A percentile compares a stretch with the other conserved stretches of the same genome.
Conservation (phyloP, 2,329 filamentous ascomycete species). For the Phyllosticta citribraziliensis region DNA sequence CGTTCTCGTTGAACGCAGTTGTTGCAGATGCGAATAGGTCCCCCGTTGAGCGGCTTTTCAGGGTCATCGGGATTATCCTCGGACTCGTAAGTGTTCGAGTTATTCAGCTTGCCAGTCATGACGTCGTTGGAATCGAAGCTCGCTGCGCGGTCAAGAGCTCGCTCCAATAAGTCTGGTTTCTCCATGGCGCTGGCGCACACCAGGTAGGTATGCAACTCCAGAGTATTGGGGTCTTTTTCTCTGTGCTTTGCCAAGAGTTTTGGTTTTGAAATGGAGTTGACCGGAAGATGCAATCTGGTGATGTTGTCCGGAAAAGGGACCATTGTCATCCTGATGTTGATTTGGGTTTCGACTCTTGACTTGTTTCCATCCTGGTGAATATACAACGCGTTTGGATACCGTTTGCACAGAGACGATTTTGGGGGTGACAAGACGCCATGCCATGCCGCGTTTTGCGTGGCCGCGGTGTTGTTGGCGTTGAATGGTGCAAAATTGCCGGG, state of each 20-base stretch:
- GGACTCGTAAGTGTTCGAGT: constrained; percentile 29
- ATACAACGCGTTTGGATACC: background rate
- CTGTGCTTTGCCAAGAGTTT: constrained; percentile 75
- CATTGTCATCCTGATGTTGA: constrained; percentile 74
- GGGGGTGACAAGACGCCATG: background rate
- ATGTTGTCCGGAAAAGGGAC: constrained; percentile 65
- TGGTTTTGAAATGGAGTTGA: constrained; percentile 86
- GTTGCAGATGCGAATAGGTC: constrained; percentile 83
- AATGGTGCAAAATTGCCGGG: background rate
- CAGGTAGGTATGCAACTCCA: constrained; percentile 70
- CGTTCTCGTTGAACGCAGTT: constrained; percentile 89
- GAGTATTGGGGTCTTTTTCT: constrained; percentile 58
- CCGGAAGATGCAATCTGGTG: constrained; percentile 74
- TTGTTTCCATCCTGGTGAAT: constrained; percentile 39
- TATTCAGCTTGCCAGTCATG: constrained; percentile 16
- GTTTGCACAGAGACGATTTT: background rate
- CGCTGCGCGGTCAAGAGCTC: constrained; percentile 55
- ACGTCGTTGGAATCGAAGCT: constrained; percentile 27
- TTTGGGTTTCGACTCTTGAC: constrained; percentile 93
- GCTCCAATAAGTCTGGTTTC: constrained; percentile 53
- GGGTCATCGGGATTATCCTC: constrained; percentile 49
- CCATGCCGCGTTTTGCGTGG: background rate
- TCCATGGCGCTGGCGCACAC: constrained; percentile 92
- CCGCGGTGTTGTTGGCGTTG: background rate
- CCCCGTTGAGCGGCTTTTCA: constrained; percentile 71